Base-by-base conservation (phyloP, 1,139 yeast species). In the Sugiyamaella grinbergsii region DNA sequence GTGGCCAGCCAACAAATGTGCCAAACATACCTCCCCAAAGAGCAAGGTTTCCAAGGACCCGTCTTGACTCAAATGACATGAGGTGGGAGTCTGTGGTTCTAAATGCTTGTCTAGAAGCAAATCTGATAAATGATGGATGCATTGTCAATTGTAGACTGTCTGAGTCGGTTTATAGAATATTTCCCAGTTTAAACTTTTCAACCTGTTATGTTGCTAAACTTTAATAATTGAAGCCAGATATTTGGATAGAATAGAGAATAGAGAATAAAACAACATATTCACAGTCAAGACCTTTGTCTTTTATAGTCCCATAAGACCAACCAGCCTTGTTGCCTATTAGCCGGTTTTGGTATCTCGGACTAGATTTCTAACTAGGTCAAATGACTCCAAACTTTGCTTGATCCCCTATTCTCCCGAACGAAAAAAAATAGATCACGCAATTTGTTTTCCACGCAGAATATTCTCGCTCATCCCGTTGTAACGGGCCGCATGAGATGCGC, bases 11-110 rank as follows among this genome's bases (percentile, higher is more conserved):
- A 4, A 33, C 41, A 29, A 43, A 43, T 4, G 33, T 15, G 4
- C 47, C 41, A 29, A 43, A 43, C 36, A 43, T 37, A n/a, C 38
- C 26, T 34, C 42, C 47, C 47, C 47, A 43, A n/a, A 43, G 36
- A 8, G 29, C 47, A 16, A 43, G 34, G 28, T 43, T 43, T 31
- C 47, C 47, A n/a, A 34, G n/a, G 4, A 43, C 42, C 5, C 40
- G 34, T 24, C 36, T 43, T 13, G 38, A 32, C 18, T 36, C 47
- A 26, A 28, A 18, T 18, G 29, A 13, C 15, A 18, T 34, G 15
- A 43, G 32, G 26, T 43, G 41, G 34, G 16, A 26, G 2, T 42
- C 32, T 10, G 33, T 20, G 22, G 26, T 16, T 24, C 42, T 34
- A 22, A 34, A 18, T 15, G 41, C 47, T 13, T 43, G 47, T 43